These are phyloP conservation scores for Oryza coarctata DNA, from an alignment of 176 grass and related monocot genomes.

Conservation along the genomic window DNA sequence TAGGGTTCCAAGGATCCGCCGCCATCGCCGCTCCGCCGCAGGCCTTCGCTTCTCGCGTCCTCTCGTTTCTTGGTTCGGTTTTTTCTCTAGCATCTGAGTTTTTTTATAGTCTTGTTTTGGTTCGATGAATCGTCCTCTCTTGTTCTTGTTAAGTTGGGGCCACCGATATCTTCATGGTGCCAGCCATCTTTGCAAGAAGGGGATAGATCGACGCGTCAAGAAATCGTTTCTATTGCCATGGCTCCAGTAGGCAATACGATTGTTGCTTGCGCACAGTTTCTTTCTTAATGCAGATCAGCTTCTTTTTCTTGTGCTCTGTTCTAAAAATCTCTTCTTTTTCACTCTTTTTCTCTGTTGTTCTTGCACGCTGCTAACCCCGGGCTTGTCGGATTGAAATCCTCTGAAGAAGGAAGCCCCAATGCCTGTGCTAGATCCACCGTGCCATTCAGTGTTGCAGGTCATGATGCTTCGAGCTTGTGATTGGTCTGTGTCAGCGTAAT, in stretches of 20 bases:
- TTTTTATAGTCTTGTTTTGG: too few species aligned
- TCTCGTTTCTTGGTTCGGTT: too few species aligned
- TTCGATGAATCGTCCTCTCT: neutral
- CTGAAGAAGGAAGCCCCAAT: constrained; percentile 72
- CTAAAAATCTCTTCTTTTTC: neutral
- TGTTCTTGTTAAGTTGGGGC: neutral
- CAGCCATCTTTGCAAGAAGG: neutral
- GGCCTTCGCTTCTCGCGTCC: too few species aligned
- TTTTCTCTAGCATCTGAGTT: too few species aligned
- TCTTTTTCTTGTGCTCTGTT: too few species aligned
- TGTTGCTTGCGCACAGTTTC: constrained; percentile 62
- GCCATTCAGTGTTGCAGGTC: constrained; percentile 78
- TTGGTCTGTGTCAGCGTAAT: constrained; percentile 67
- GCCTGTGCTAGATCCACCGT: constrained; percentile 50
- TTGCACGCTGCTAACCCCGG: constrained; percentile 67
- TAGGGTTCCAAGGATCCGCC: neutral
- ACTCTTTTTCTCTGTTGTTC: neutral
- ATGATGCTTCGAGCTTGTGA: constrained; percentile 23
- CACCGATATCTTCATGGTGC: neutral
- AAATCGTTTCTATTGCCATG: constrained; percentile 84
- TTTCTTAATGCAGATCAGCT: neutral
- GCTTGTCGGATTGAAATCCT: constrained; percentile 37
- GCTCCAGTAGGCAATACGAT: constrained; percentile 49
- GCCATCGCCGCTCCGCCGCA: too few species aligned
- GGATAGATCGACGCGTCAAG: constrained; percentile 63